These are phyloP conservation scores for Suillus ampliporus DNA, from an alignment of 768 basidiomycete genomes.

Conservation along the genomic window DNA sequence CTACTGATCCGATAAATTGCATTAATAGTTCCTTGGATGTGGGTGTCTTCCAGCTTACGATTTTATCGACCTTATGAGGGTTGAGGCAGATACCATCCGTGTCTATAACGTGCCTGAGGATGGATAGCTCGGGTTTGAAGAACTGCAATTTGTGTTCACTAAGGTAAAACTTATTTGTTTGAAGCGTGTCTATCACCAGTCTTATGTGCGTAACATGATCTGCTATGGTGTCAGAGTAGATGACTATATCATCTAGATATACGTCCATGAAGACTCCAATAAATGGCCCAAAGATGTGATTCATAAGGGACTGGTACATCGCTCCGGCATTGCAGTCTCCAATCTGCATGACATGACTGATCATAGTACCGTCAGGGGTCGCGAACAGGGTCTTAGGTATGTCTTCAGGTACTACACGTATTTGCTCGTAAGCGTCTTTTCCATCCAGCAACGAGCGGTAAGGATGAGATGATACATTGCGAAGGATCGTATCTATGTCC, in stretches of 20 bases:
- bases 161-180: slow-evolving; percentile 42
- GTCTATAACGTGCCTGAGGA: slow-evolving; percentile 44
- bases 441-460: slow-evolving; percentile 35
- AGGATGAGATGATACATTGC: slow-evolving; percentile 25
- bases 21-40: slow-evolving; percentile 40
- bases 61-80: slow-evolving; percentile 46
- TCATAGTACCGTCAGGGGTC: slow-evolving; percentile 50
- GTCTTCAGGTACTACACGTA: slow-evolving; percentile 31
- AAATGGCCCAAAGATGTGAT: slow-evolving; percentile 40
- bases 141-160: slow-evolving; percentile 44
- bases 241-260: slow-evolving; percentile 42
- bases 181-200: slow-evolving; percentile 42
- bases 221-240: slow-evolving; percentile 37
- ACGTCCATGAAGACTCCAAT: slow-evolving; percentile 41
- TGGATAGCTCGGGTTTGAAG: slow-evolving; percentile 33
- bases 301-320: slow-evolving; percentile 51
- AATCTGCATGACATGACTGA: slow-evolving; percentile 44
- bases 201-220: slow-evolving; percentile 38
- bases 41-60: slow-evolving; percentile 42
- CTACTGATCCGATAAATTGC: slow-evolving; percentile 38
- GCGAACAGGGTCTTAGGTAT: slow-evolving; percentile 35
- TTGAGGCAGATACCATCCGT: slow-evolving; percentile 47
- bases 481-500: slow-evolving; percentile 34
- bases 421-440: slow-evolving; percentile 40
- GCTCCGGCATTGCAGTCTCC: slow-evolving; percentile 41